Evolutionary conservation across 305 asterid genomes (phyloP).

Genomic region (Solanum hybrid): DNA sequence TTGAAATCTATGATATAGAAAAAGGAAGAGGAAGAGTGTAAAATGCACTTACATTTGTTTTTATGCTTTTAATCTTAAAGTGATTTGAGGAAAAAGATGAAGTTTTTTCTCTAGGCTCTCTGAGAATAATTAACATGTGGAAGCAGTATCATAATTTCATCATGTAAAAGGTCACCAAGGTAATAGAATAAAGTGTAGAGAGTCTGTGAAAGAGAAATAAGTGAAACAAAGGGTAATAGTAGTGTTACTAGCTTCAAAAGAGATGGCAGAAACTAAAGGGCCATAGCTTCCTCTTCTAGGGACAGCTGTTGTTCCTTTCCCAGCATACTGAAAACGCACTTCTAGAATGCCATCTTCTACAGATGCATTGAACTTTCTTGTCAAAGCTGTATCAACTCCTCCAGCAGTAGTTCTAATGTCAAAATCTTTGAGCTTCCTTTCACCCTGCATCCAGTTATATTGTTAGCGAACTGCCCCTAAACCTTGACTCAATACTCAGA

Average conservation of each 20-base stretch:
- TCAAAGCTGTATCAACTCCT: slow-evolving; percentile 33
- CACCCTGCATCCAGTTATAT: neutral
- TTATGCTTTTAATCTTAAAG: neutral
- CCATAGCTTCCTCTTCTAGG: slow-evolving; percentile 56
- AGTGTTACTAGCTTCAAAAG: slow-evolving; percentile 38
- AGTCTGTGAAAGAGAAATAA: neutral
- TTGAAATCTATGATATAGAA: no score
- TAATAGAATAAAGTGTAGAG: neutral
- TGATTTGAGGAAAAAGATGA: neutral
- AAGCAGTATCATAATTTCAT: neutral
- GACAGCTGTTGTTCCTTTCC: slow-evolving; percentile 54
- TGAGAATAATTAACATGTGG: neutral
- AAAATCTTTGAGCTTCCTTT: slow-evolving; percentile 37
- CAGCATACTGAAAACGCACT: slow-evolving; percentile 64
- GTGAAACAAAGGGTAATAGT: neutral
- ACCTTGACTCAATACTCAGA: neutral
- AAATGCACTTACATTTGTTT: neutral
- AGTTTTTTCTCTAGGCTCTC: neutral
- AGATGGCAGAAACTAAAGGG: slow-evolving; percentile 72
- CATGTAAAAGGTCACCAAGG: neutral
- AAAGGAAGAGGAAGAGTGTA: neutral
- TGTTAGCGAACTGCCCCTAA: neutral
- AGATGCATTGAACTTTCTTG: slow-evolving; percentile 19
- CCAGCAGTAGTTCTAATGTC: slow-evolving; percentile 47
- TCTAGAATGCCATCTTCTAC: slow-evolving; percentile 41